Conservation (phyloP, 1,139 yeast genomes). For the Dujonia santamariae region DNA sequence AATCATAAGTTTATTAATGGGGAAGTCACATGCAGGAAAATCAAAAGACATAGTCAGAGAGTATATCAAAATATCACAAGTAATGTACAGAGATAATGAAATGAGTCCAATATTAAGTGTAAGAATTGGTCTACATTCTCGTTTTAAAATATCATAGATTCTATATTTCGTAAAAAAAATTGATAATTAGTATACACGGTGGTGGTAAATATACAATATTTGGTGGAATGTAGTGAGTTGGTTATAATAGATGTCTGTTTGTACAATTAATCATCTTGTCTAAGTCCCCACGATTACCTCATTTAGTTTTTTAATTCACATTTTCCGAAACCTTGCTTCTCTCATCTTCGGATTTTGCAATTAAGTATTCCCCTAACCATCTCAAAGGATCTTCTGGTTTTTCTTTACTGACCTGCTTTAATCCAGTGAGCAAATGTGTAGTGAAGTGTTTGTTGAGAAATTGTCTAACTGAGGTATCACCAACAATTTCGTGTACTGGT, state of each 20-base stretch:
- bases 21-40: too few species aligned
- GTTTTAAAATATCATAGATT: too few species aligned
- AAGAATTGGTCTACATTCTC: too few species aligned
- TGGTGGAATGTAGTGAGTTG: too few species aligned
- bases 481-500: conserved; percentile 56
- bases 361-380: conserved; percentile 68
- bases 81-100: too few species aligned
- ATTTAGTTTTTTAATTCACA: neutral
- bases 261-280: neutral
- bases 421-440: conserved; percentile 62
- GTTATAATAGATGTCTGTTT: neutral
- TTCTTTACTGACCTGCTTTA: conserved; percentile 54
- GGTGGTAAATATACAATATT: too few species aligned
- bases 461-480: conserved; percentile 78
- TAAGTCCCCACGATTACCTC: neutral
- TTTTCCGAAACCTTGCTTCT: neutral
- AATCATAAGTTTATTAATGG: too few species aligned
- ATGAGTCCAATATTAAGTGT: too few species aligned
- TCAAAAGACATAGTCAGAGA: too few species aligned
- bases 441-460: conserved; percentile 77
- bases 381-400: conserved; percentile 70
- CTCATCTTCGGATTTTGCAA: conserved; percentile 46
- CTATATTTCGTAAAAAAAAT: too few species aligned
- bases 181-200: too few species aligned
- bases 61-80: too few species aligned